These are phyloP conservation scores for Lactuca sativa DNA, from an alignment of 129 eudicot genomes.

Conservation along the genomic window DNA sequence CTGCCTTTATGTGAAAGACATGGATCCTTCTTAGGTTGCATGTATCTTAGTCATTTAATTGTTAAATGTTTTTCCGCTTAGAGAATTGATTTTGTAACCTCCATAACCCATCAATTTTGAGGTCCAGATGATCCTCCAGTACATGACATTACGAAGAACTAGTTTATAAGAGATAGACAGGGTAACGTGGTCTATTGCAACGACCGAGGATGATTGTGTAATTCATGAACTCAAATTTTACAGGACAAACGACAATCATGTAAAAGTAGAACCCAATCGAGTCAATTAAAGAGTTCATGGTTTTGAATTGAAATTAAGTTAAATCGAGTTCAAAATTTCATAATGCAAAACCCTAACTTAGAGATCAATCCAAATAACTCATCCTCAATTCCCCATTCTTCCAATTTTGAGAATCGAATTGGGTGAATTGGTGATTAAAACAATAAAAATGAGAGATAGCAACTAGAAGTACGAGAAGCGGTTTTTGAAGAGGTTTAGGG, in stretches of 20 bases:
- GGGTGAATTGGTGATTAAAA: neutral
- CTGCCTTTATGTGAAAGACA: too few relatives aligned
- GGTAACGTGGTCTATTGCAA: slow-evolving; percentile 71
- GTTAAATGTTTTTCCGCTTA: too few relatives aligned
- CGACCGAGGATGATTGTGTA: slow-evolving; percentile 58
- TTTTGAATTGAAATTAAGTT: neutral
- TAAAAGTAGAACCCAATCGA: neutral
- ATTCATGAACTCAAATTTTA: slow-evolving; percentile 60
- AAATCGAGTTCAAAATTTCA: neutral
- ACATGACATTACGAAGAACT: too few relatives aligned
- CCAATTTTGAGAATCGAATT: slow-evolving; percentile 1
- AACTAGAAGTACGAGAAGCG: neutral
- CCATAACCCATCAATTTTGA: too few relatives aligned
- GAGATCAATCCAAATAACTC: neutral
- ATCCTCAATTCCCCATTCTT: neutral
- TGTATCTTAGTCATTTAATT: too few relatives aligned
- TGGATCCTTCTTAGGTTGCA: too few relatives aligned
- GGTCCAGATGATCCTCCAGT: too few relatives aligned
- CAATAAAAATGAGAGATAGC: too few relatives aligned
- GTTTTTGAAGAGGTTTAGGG: too few relatives aligned
- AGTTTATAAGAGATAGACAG: slow-evolving; percentile 26
- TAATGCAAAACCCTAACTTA: slow-evolving; percentile 19
- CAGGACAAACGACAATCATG: slow-evolving; percentile 61
- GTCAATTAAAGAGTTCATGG: neutral
- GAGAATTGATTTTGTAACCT: too few relatives aligned